Percentiles rank a stretch among this genome's conserved stretches.
Conservation (phyloP, 2,329 filamentous ascomycete species). For the Fusarium dimerum region DNA sequence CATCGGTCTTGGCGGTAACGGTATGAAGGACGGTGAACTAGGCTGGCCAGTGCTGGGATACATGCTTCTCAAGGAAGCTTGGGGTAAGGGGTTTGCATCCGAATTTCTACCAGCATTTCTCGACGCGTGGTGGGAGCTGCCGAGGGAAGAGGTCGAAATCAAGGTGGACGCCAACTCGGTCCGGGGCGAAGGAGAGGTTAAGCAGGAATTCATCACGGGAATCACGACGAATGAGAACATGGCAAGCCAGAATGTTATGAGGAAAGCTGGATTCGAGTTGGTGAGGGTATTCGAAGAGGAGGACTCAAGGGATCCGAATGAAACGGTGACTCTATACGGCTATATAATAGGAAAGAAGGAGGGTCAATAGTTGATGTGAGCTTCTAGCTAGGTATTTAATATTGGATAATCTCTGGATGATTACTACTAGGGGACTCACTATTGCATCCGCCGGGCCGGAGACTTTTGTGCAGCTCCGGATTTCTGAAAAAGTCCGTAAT, state of each 20-base stretch:
- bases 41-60: slow-evolving; percentile 64
- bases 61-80: slow-evolving; percentile 52
- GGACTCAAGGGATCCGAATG: slow-evolving; percentile 21
- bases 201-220: slow-evolving; percentile 46
- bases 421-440: background rate
- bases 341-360: slow-evolving; percentile 20
- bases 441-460: background rate
- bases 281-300: slow-evolving; percentile 41
- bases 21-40: slow-evolving; percentile 35
- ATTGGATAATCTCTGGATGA: background rate
- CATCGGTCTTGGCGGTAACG: slow-evolving; percentile 51
- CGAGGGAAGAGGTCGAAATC: slow-evolving; percentile 46
- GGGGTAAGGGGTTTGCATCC: slow-evolving; percentile 58
- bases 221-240: slow-evolving; percentile 51
- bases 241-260: slow-evolving; percentile 56
- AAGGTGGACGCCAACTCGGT: slow-evolving; percentile 43
- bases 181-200: slow-evolving; percentile 26
- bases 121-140: slow-evolving; percentile 49
- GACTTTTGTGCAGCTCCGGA: slow-evolving; percentile 10
- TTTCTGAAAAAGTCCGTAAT: slow-evolving; percentile 22
- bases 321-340: slow-evolving; percentile 25
- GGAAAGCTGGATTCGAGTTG: slow-evolving; percentile 55
- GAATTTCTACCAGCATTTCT: slow-evolving; percentile 55
- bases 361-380: background rate
- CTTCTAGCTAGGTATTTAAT: too few species aligned